Evolutionary conservation across 2,329 filamentous ascomycete genomes (phyloP), one percentile per base, ranked within the genome.

Genomic region (Ceratocystis eucalypticola): DNA sequence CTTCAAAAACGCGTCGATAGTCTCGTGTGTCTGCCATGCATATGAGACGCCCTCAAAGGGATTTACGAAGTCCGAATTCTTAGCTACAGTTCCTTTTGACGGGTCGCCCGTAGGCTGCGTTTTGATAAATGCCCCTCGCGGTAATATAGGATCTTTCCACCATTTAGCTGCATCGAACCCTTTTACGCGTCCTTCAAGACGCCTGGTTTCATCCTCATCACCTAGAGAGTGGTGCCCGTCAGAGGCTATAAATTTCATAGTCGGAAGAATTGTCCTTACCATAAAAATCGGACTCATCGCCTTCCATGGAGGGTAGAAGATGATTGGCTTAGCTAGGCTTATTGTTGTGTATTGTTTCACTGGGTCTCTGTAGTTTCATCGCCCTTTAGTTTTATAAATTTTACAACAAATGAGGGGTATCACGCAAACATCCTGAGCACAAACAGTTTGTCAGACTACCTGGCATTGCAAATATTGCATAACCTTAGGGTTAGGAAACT

Each of bases 21-120:
- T 81, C 72, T 92, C 88, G 1, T 77, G 77, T 33, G 86, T 77
- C 73, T 88, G 87, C 78, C 86, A 85, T 30, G 82, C 85, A 69
- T 78, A 79, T 2, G 74, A 65, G 0, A 79, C 67, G 44, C 81
- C 83, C 66, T 83, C 79, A 70, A 84, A 85, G 1, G 80, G 80
- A 71, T 89, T 88, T 74, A 84, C 79, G 1, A 82, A 74, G 30
- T 73, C 74, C 0, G 74, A 12, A 17, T 55, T 66, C 33, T 64
- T 33, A 12, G 3, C 44, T n/a, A 44, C 15, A 5, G 53, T 28
- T 12, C 12, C 12, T 44, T 53, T 22, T 28, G 25, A 28, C 44
- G 15, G 5, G n/a, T 48, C 53, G 1, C n/a, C 22, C 48, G 22
- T 8, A 15, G 25, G 12, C 37, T 30, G 69, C 6, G 69, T 63